Evolutionary conservation across 2,329 filamentous ascomycete species (phyloP), one percentile per base, ranked within the genome.

Genomic region (Colletotrichum sp.): DNA sequence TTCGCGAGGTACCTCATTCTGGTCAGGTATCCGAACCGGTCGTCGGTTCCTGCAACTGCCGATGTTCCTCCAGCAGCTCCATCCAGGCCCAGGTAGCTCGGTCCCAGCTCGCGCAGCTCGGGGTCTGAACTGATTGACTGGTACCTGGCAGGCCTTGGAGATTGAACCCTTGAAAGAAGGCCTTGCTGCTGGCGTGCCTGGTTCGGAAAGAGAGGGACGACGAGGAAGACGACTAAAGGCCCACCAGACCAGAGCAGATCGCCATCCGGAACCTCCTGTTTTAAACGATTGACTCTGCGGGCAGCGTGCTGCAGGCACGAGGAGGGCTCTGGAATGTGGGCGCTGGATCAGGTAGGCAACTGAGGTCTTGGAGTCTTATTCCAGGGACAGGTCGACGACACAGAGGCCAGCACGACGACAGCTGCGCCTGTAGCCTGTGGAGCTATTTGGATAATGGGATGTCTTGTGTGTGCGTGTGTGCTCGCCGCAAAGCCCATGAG

Each of bases 191-290:
- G 44, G 44, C 44, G 44, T 52, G 44, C 44, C 44, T 64, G n/a
- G 62, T 32, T 44, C 30, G 34, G 18, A 39, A 39, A 28, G 69
- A 64, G 59, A 55, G 69, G 30, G 18, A 32, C 59, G 39, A 44
- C 44, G 44, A 52, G 44, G 44, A 52, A 52, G 44, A 52, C 44
- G 36, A 34, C 32, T 18, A 68, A 57, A 57, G 57, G 28, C 28
- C 36, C 59, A 74, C 70, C 62, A 59, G 60, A 65, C 36, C 64
- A 28, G 69, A 71, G 36, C 39, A 65, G 59, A 39, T 30, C 30
- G 60, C 62, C 26, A 69, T 65, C 74, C 69, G 74, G 70, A 76
- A 76, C 74, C 59, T 74, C 34, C 28, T 76, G 74, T 69, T 69
- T 76, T 74, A 76, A 74, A 73, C 26, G 39, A 76, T 65, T 44